These are phyloP conservation scores for Ramaria sp. DNA, from an alignment of 768 basidiomycete genomes.

Conservation along the genomic window DNA sequence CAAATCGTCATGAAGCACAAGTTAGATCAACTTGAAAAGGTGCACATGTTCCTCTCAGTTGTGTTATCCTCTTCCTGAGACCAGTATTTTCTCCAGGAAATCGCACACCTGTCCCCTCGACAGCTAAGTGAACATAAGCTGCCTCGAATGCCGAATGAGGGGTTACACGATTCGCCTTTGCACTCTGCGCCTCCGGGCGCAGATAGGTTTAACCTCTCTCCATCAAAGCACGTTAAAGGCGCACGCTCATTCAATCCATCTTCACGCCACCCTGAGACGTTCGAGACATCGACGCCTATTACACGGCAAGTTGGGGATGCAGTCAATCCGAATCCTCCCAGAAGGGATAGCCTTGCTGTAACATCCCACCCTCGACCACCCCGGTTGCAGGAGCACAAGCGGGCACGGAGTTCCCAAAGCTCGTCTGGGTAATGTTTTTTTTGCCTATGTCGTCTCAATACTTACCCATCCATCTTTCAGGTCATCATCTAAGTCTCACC, in stretches of 20 bases:
- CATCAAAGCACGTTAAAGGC: background rate
- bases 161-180: background rate
- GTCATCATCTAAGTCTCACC: slow-evolving; percentile 4
- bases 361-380: background rate
- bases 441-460: background rate
- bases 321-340: background rate
- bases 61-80: slow-evolving; percentile 16
- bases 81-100: slow-evolving; percentile 29
- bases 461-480: background rate
- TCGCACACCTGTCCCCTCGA: slow-evolving; percentile 59
- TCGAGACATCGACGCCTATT: background rate
- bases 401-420: background rate
- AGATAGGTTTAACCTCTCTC: background rate
- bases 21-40: slow-evolving; percentile 74
- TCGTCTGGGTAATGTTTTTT: slow-evolving; percentile 1
- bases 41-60: slow-evolving; percentile 17
- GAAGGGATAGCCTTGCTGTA: background rate
- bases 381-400: background rate
- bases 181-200: slow-evolving; percentile 5
- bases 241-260: background rate
- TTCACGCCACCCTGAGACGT: background rate
- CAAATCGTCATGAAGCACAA: slow-evolving; percentile 66
- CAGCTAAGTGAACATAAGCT: slow-evolving; percentile 12
- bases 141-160: too few species aligned
- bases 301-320: background rate